Conservation (phyloP, 2,329 filamentous ascomycete species). For the Penicillium glabrum region DNA sequence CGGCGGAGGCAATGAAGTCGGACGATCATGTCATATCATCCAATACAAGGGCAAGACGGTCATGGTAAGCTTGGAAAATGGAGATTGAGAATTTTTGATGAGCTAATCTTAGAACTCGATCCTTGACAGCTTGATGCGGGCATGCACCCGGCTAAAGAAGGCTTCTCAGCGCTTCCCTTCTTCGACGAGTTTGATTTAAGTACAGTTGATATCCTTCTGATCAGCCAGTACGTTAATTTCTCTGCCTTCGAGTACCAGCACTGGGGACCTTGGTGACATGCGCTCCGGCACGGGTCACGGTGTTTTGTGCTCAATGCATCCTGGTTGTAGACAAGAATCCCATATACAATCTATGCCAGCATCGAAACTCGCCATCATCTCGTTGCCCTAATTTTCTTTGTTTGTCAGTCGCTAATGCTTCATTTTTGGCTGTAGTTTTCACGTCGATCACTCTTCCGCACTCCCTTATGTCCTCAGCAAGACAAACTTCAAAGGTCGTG, state of each 20-base stretch:
- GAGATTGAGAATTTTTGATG: background rate
- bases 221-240: constrained; percentile 85
- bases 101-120: background rate
- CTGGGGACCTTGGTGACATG: background rate
- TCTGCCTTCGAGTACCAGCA: background rate
- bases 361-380: background rate
- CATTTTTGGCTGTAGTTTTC: constrained; percentile 67
- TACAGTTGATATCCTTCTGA: constrained; percentile 92
- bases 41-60: constrained; percentile 99
- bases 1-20: constrained; percentile 95
- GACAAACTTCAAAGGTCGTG: constrained; percentile 93
- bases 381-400: background rate
- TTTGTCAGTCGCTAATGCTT: constrained; percentile 26
- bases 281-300: background rate
- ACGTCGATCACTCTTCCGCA: constrained; percentile 98
- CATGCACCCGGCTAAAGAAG: constrained; percentile 94
- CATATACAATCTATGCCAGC: background rate
- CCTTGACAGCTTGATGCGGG: constrained; percentile 80
- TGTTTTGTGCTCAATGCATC: background rate
- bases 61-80: constrained; percentile 66
- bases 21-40: constrained; percentile 93
- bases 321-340: background rate
- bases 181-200: constrained; percentile 98
- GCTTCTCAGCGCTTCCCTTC: constrained; percentile 88
- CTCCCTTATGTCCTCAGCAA: constrained; percentile 96